These are phyloP conservation scores for Pseudonitzschia multistriata DNA, from an alignment of 108 stramenopile genomes.

Conservation along the genomic window DNA sequence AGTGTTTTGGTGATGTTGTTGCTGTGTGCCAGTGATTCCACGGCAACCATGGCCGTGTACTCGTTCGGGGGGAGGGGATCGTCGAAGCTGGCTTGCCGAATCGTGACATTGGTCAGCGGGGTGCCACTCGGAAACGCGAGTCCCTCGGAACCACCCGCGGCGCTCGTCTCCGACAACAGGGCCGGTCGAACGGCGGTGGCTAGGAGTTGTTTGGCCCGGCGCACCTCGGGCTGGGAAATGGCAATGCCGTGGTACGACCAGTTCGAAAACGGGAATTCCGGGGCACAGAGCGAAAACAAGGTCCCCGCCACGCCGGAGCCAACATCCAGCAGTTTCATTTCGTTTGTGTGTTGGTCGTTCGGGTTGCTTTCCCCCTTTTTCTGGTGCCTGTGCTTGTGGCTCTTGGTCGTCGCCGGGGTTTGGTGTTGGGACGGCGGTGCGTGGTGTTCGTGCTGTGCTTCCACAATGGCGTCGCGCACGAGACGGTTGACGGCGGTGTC, in stretches of 20 bases:
- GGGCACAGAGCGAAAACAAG: conserved; percentile 29
- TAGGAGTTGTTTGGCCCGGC: conserved; percentile 20
- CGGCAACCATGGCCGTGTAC: conserved; percentile 34
- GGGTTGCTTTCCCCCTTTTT: neutral
- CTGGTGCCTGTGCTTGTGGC: neutral
- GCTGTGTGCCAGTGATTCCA: conserved; percentile 39
- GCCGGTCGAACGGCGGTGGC: neutral
- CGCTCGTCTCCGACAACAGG: neutral
- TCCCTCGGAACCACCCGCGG: neutral
- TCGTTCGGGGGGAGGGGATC: conserved; percentile 6
- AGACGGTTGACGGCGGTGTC: conserved; percentile 31
- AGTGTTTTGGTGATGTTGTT: conserved; percentile 25
- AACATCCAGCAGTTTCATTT: conserved; percentile 25
- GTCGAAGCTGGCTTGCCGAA: conserved; percentile 26
- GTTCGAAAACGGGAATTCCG: neutral
- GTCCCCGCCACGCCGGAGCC: conserved; percentile 35
- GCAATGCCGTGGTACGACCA: conserved; percentile 40
- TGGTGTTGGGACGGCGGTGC: neutral
- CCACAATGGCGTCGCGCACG: conserved; percentile 21
- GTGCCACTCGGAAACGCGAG: conserved; percentile 15
- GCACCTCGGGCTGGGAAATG: conserved; percentile 27
- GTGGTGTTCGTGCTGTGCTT: neutral
- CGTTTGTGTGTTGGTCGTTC: neutral
- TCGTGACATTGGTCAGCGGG: conserved; percentile 8
- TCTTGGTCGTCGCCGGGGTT: conserved; percentile 17